Conservation (phyloP, 2,329 filamentous ascomycete species). For the Cladosporium cucumerinum region DNA sequence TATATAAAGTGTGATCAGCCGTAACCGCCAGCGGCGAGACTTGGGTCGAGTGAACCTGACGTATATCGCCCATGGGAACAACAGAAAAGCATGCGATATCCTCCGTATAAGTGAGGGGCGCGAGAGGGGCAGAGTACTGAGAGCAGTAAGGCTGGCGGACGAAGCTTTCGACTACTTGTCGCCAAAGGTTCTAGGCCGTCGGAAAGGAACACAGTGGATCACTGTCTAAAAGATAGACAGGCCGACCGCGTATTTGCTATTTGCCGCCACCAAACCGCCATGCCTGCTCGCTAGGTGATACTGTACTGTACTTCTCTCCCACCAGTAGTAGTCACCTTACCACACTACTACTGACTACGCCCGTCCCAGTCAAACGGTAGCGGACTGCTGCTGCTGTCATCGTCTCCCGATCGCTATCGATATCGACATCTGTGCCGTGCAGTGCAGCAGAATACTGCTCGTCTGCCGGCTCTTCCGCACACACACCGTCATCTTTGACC, state of each 20-base stretch:
- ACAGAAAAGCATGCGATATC: background rate
- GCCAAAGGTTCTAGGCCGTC: constrained; percentile 3
- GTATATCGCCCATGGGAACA: background rate
- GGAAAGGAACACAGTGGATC: background rate
- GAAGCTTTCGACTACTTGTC: constrained; percentile 7
- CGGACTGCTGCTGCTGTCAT: background rate
- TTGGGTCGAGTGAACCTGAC: background rate
- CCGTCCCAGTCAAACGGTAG: constrained; percentile 7
- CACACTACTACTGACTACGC: background rate
- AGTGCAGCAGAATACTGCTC: background rate
- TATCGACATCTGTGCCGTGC: background rate
- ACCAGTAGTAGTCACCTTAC: background rate
- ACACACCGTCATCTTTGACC: background rate
- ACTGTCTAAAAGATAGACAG: background rate
- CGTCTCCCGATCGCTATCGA: background rate
- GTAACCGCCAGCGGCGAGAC: background rate
- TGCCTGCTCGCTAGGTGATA: constrained; percentile 7
- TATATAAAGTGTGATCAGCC: background rate
- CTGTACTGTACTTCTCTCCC: constrained; percentile 1
- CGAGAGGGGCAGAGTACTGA: constrained; percentile 7
- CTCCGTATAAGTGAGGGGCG: constrained; percentile 8
- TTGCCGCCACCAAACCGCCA: constrained; percentile 10
- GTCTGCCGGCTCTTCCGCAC: background rate
- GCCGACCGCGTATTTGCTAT: constrained; percentile 8
- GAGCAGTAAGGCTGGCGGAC: background rate